Base-by-base conservation (phyloP, 352 stramenopile species). In the Paralagenidium karlingii region DNA sequence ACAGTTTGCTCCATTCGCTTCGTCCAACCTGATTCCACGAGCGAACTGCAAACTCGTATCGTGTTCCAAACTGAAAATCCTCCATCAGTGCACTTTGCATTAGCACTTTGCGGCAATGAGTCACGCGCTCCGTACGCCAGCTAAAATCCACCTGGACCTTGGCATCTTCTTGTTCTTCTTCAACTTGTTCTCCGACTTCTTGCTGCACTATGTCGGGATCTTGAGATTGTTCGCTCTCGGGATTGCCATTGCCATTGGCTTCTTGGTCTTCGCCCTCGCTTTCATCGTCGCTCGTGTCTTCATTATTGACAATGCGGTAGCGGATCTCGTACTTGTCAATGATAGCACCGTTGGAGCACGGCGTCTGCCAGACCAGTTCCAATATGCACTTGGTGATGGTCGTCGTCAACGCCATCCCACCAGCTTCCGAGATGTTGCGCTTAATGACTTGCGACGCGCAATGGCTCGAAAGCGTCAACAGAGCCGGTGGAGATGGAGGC, bases 311-410 rank as follows among this genome's bases (percentile, higher is more conserved):
- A 20, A 50, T 29, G 4, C 67, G 62, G 41, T 79, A 73, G 26
- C 68, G 68, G 13, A 80, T 45, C 50, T 85, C 70, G 51, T 79
- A 82, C 41, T 73, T 84, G 34, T 81, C 59, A 43, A 82, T 81
- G 33, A 81, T 58, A 11, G 57, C 66, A 29, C 70, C 71, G 24
- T 85, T 82, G 15, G 68, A 79, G 13, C 77, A 47, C n/a, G 66
- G 67, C 13, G 67, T 77, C 25, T 66, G 42, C 68, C 68, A 86
- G 29, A 43, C 48, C 29, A 70, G 31, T 20, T 61, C 54, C 19
- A 69, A 29, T 13, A 80, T 34, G 18, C 68, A 85, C 38, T 69
- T 77, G 53, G 65, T 68, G 34, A 81, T 43, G 7, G 59, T 69
- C 34, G 80, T 55, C 40, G 70, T 58, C 21, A 64, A 55, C n/a